These are phyloP conservation scores for Rubia balearica DNA, from an alignment of 305 asterid species.

Conservation along the genomic window DNA sequence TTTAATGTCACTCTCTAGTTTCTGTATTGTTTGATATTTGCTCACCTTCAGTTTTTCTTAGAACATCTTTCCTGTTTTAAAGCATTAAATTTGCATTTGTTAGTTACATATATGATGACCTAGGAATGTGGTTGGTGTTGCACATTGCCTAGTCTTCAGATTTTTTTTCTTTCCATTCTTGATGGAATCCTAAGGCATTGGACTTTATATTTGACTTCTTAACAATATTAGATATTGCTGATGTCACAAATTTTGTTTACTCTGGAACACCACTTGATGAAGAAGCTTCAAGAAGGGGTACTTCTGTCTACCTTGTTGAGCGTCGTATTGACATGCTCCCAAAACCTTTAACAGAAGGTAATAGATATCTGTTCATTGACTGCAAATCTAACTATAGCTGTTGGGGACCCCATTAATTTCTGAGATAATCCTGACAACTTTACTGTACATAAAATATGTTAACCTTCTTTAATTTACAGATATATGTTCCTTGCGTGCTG, in stretches of 20 bases:
- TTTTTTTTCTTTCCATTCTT: neutral
- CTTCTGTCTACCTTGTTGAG: slow-evolving; percentile 98
- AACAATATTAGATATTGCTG: slow-evolving; percentile 81
- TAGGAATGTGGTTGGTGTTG: neutral
- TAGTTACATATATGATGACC: neutral
- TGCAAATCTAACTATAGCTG: slow-evolving; percentile 1
- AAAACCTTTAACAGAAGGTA: slow-evolving; percentile 98
- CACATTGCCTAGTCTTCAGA: neutral
- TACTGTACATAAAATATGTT: neutral
- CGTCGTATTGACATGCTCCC: slow-evolving; percentile 99
- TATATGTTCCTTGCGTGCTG: slow-evolving; percentile 89
- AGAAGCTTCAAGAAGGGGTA: slow-evolving; percentile 98
- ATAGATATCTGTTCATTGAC: slow-evolving; percentile 9
- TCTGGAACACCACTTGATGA: slow-evolving; percentile 93
- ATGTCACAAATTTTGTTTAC: slow-evolving; percentile 94
- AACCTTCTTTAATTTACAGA: slow-evolving; percentile 40
- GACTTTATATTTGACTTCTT: slow-evolving; percentile 34
- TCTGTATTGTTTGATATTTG: neutral
- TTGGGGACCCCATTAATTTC: neutral
- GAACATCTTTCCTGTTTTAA: neutral
- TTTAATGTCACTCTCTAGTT: neutral
- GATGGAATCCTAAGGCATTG: neutral
- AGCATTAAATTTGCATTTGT: neutral
- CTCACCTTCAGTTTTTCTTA: neutral
- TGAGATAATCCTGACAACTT: slow-evolving; percentile 1